Evolutionary conservation across 2,329 filamentous ascomycete genomes (phyloP), one percentile per base, ranked within the genome.

Genomic region (Leptographium procerum): DNA sequence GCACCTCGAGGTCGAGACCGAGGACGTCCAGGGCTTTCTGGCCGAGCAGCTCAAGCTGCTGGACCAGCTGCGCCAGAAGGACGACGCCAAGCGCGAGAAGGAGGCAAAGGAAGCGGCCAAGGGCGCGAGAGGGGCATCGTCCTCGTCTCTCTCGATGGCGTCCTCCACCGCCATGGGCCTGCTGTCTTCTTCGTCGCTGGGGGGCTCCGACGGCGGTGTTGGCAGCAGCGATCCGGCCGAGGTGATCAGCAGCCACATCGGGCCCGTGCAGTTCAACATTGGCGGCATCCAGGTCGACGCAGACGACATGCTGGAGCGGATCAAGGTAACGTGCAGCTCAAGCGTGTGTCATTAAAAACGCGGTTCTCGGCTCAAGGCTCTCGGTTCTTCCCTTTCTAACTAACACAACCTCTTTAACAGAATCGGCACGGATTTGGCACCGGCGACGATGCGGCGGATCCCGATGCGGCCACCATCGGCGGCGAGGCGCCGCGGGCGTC

Each of bases 251-350:
- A 88, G 92, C 67, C 91, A 95, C 66, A 95, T 96, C 66, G 91
- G 91, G 0, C 91, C 91, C 0, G 91, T 96, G 63, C 91, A 96
- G 68, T 96, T 97, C 75, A 99, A 99, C 70, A 94, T 99, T 81
- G 94, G 94, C 48, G 94, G 94, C 57, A 96, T 99, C 62, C 91
- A 96, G 69, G 89, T 96, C 33, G 91, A 96, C 72, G 91, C 91
- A 10, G 91, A 96, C 68, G 91, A 96, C 67, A 94, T 95, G 87
- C 74, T 96, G 59, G 87, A 91, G 70, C 83, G 88, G 65, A 77
- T 95, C 61, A 91, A 91, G 82, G 89, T 92, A 10, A 14, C 8
- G 53, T 43, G n/a, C n/a, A n/a, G n/a, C n/a, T n/a, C n/a, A n/a
- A n/a, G n/a, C n/a, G n/a, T n/a, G n/a, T n/a, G n/a, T n/a, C n/a